A percentile compares a stretch with the other conserved stretches of the same genome.
Conservation (phyloP, 2,329 filamentous ascomycete species). For the Parafenestella ontariensis region DNA sequence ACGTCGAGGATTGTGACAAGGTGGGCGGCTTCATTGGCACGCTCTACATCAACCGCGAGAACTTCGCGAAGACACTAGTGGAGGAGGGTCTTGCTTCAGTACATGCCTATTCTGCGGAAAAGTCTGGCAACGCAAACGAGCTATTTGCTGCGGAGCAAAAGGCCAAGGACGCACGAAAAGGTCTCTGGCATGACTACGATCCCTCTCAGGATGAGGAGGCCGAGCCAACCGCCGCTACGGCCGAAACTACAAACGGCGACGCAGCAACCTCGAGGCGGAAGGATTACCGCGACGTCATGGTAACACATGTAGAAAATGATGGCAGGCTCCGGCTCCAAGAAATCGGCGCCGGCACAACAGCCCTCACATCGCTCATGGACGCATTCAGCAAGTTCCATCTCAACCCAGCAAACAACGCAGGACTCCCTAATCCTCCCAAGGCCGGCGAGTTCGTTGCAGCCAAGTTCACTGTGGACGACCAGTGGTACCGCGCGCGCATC, state of each 20-base stretch:
- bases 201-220: constrained; percentile 80
- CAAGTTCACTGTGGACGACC: constrained; percentile 84
- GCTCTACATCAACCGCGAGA: constrained; percentile 92
- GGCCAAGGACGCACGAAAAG: constrained; percentile 88
- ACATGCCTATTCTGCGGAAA: constrained; percentile 94
- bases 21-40: constrained; percentile 96
- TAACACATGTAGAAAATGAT: constrained; percentile 86
- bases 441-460: constrained; percentile 90
- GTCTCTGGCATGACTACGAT: constrained; percentile 93
- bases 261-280: constrained; percentile 68
- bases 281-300: constrained; percentile 92
- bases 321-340: constrained; percentile 90
- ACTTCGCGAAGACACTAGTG: constrained; percentile 89
- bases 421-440: constrained; percentile 80
- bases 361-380: constrained; percentile 86
- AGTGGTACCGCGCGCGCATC: constrained; percentile 94
- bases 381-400: constrained; percentile 91
- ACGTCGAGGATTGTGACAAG: constrained; percentile 94
- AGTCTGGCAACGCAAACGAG: constrained; percentile 87
- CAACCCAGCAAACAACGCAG: constrained; percentile 78
- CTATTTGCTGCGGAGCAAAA: constrained; percentile 85
- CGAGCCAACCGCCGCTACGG: constrained; percentile 54
- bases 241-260: constrained; percentile 61
- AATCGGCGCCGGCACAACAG: constrained; percentile 83
- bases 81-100: constrained; percentile 94